Conservation (phyloP, 768 basidiomycete genomes). For the Tylopilus sp. region DNA sequence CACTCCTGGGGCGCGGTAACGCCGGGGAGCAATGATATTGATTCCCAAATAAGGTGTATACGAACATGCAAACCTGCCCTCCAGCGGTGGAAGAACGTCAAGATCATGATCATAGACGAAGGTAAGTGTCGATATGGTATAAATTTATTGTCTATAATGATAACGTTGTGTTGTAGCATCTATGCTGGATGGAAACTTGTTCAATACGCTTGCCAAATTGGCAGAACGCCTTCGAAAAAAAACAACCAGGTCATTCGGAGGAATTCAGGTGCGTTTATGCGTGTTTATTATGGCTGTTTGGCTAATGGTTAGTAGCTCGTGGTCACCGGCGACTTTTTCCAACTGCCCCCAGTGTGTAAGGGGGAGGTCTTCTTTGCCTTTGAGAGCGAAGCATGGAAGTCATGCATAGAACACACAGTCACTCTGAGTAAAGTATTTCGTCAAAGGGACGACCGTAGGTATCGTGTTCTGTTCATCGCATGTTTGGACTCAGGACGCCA, state of each 20-base stretch:
- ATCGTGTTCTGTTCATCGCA: not conserved
- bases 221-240: constrained; percentile 51
- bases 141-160: not conserved
- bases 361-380: constrained; percentile 57
- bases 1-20: constrained; percentile 63
- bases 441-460: constrained; percentile 66
- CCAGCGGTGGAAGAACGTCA: constrained; percentile 54
- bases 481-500: not conserved
- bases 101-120: constrained; percentile 65
- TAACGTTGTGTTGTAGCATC: constrained; percentile 42
- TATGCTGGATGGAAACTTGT: constrained; percentile 63
- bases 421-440: constrained; percentile 71
- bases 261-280: constrained; percentile 49
- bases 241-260: constrained; percentile 53
- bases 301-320: constrained; percentile 36
- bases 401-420: constrained; percentile 54
- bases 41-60: constrained; percentile 48
- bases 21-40: constrained; percentile 38
- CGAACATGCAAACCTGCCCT: constrained; percentile 51
- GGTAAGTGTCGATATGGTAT: constrained; percentile 32
- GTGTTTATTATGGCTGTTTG: not conserved
- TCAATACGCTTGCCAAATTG: constrained; percentile 55
- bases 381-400: constrained; percentile 45
- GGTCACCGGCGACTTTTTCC: constrained; percentile 58
- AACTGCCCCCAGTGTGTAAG: constrained; percentile 52